Evolutionary conservation across 768 basidiomycete species (phyloP).

Genomic region (Gyrodon lividus): DNA sequence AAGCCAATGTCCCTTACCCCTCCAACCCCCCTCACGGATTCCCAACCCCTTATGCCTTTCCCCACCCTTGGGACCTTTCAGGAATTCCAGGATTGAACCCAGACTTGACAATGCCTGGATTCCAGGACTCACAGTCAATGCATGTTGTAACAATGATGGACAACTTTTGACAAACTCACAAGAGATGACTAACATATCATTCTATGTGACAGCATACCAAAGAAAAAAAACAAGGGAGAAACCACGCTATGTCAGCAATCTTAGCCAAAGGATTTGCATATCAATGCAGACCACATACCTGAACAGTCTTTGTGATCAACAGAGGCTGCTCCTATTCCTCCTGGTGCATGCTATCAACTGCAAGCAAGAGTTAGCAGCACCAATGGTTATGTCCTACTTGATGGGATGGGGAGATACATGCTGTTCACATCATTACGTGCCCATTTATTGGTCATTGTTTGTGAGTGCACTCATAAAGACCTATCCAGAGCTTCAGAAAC

Average conservation of each 20-base stretch:
- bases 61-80: too few species aligned
- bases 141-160: slow-evolving; percentile 38
- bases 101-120: slow-evolving; percentile 35
- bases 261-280: slow-evolving; percentile 33
- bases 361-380: slow-evolving; percentile 38
- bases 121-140: slow-evolving; percentile 19
- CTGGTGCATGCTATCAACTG: slow-evolving; percentile 33
- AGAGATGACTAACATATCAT: slow-evolving; percentile 35
- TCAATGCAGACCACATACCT: slow-evolving; percentile 16
- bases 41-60: too few species aligned
- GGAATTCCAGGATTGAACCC: too few species aligned
- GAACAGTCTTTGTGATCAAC: slow-evolving; percentile 20
- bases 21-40: too few species aligned
- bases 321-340: slow-evolving; percentile 32
- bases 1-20: too few species aligned
- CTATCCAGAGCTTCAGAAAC: too few species aligned
- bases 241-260: slow-evolving; percentile 38
- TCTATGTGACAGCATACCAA: slow-evolving; percentile 40
- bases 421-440: slow-evolving; percentile 35
- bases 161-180: slow-evolving; percentile 40
- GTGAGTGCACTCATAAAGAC: too few species aligned
- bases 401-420: slow-evolving; percentile 45
- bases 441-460: slow-evolving; percentile 36
- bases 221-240: slow-evolving; percentile 39
- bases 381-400: slow-evolving; percentile 40